Evolutionary conservation across 352 stramenopile genomes (phyloP).

Genomic region (Aphanomyces stellatus): DNA sequence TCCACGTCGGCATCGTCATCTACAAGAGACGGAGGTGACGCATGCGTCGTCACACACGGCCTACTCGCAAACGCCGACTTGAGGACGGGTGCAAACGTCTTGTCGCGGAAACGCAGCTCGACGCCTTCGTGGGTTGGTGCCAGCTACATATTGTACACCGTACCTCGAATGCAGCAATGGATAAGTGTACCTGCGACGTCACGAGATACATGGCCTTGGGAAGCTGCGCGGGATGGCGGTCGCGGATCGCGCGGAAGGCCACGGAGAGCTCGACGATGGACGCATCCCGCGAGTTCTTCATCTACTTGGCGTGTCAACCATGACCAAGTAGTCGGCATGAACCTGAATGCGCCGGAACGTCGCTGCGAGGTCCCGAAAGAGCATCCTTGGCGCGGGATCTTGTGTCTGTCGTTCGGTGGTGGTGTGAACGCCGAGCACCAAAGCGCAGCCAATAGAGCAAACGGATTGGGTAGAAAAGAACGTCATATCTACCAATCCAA

Average conservation of each 20-base stretch:
- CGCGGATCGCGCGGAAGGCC: slow-evolving; percentile 31
- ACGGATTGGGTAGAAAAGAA: too few species aligned
- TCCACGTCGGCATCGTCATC: not conserved
- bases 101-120: slow-evolving; percentile 61
- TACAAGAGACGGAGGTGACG: slow-evolving; percentile 27
- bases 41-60: not conserved
- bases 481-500: not conserved
- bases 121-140: slow-evolving; percentile 59
- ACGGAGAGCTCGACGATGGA: slow-evolving; percentile 40
- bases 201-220: slow-evolving; percentile 58
- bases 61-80: slow-evolving; percentile 8
- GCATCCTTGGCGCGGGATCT: not conserved
- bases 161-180: not conserved
- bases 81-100: slow-evolving; percentile 51
- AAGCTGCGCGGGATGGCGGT: slow-evolving; percentile 28
- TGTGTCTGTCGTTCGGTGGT: not conserved
- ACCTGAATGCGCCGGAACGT: slow-evolving; percentile 15
- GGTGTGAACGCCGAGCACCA: not conserved
- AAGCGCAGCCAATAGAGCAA: too few species aligned
- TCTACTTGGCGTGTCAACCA: slow-evolving; percentile 17
- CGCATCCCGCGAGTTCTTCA: slow-evolving; percentile 43
- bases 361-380: slow-evolving; percentile 12
- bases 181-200: slow-evolving; percentile 33
- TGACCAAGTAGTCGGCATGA: not conserved
- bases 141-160: slow-evolving; percentile 31